Evolutionary conservation across 2,329 filamentous ascomycete species (phyloP), one percentile per base, ranked within the genome.

Genomic region (Pestalotiopsis sp.): DNA sequence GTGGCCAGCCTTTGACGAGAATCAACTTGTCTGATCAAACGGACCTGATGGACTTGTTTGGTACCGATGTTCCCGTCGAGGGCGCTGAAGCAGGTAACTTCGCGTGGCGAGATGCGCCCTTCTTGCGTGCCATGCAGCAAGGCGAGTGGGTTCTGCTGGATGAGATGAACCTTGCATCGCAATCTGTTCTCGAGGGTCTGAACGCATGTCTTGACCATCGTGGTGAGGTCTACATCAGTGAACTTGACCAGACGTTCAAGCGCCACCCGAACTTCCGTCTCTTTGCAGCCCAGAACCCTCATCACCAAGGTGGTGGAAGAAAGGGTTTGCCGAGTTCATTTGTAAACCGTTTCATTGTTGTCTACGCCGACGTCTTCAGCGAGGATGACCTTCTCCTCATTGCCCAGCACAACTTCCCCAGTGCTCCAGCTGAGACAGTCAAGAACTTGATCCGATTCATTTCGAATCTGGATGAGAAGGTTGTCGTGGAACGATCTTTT

Each of bases 21-120:
- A 98, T 99, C 81, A 99, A 99, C 77, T 85, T 99, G 69, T 98
- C 96, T 0, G 96, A 99, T 74, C 96, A 99, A 81, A 99, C 97
- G 0, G 96, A 99, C 80, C 83, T 99, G 64, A 98, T 98, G 88
- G 96, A 99, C 78, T 84, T 99, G 1, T 99, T 99, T 78, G 96
- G 96, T 69, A 97, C 95, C 0, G 96, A 99, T 82, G 94, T 97
- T 7, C 96, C 96, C 0, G 91, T 97, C 3, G 96, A 98, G 81
- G 95, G 94, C n/a, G 94, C 92, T 0, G 90, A 93, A 75, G 92
- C 94, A 7, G 96, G 96, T 1, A 92, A 93, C 69, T 99, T 99
- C 77, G 92, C 93, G 1, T 99, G 96, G 96, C 90, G 94, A 73
- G 95, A 99, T 78, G 96, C 95, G 0, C 95, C 96, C 0, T 98